Percentiles rank a stretch among this genome's conserved stretches.
phyloP scores from a whole-genome alignment of 805 yeast species.

The Teunomyces barrocoloradensis region DNA sequence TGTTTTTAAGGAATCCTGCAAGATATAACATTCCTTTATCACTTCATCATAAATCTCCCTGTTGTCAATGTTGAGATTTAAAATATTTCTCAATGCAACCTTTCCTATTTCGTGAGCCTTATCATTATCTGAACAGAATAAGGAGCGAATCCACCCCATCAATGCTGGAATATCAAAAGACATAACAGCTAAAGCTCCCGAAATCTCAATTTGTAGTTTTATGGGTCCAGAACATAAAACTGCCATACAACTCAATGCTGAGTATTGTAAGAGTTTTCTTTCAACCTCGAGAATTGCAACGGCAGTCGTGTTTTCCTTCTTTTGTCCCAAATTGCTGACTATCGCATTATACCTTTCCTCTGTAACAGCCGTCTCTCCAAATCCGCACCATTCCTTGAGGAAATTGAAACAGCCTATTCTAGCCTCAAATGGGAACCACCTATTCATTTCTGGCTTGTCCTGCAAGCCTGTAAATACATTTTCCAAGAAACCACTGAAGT shows the following conservation, averaged over 20 bases:
- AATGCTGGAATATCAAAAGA: constrained; percentile 71
- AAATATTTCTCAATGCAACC: constrained; percentile 65
- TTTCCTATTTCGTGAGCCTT: constrained; percentile 61
- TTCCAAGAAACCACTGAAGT: constrained; percentile 79
- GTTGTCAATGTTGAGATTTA: constrained; percentile 57
- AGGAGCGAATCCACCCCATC: constrained; percentile 76
- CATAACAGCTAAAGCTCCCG: constrained; percentile 49
- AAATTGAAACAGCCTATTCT: constrained; percentile 78
- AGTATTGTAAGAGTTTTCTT: constrained; percentile 60
- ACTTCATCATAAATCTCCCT: constrained; percentile 55
- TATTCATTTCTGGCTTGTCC: constrained; percentile 34
- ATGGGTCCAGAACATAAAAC: constrained; percentile 75
- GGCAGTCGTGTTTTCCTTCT: constrained; percentile 47
- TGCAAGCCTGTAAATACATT: constrained; percentile 61
- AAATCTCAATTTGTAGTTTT: constrained; percentile 43
- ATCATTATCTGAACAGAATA: constrained; percentile 60
- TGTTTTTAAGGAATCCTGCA: constrained; percentile 47
- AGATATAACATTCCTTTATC: constrained; percentile 67
- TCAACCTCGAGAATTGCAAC: constrained; percentile 81
- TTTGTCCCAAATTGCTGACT: constrained; percentile 42
- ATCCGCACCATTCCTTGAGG: constrained; percentile 93
- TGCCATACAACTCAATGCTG: constrained; percentile 84
- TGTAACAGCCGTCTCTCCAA: constrained; percentile 66
- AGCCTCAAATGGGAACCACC: constrained; percentile 83
- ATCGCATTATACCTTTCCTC: constrained; percentile 64